Evolutionary conservation across 352 stramenopile species (phyloP).

Genomic region (Globisporangium nagaii): DNA sequence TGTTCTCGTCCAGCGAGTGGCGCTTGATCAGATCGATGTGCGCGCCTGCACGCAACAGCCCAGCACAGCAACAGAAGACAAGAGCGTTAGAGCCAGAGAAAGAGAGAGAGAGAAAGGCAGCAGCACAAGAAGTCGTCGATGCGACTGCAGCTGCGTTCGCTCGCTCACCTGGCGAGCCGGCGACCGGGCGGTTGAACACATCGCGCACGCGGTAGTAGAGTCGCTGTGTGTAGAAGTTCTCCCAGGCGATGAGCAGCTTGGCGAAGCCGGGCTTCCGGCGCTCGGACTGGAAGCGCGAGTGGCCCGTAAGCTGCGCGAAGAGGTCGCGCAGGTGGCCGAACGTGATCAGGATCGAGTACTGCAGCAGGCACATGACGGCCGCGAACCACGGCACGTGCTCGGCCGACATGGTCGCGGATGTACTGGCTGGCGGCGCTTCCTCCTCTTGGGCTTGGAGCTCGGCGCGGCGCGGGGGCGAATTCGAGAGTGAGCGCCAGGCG

Average conservation of each 20-base stretch:
- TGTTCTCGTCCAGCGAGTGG: slow-evolving; percentile 24
- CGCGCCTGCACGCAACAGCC: slow-evolving; percentile 89
- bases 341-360: slow-evolving; percentile 32
- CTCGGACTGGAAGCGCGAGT: slow-evolving; percentile 27
- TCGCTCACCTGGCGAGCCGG: slow-evolving; percentile 24
- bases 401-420: slow-evolving; percentile 8
- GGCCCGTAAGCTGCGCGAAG: slow-evolving; percentile 17
- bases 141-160: no score
- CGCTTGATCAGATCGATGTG: slow-evolving; percentile 88
- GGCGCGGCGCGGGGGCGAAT: background rate
- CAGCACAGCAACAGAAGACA: slow-evolving; percentile 55
- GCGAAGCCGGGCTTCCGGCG: slow-evolving; percentile 42
- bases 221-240: slow-evolving; percentile 93
- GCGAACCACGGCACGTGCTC: slow-evolving; percentile 25
- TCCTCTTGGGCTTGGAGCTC: background rate
- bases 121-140: no score
- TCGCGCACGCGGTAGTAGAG: slow-evolving; percentile 91
- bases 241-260: slow-evolving; percentile 86
- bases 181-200: slow-evolving; percentile 35
- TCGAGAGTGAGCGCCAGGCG: background rate
- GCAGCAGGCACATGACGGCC: slow-evolving; percentile 30
- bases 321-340: slow-evolving; percentile 38
- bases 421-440: background rate
- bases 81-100: background rate
- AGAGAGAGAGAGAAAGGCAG: background rate